phyloP scores from a whole-genome alignment of 768 basidiomycete genomes.

The Podaxis sp. region DNA sequence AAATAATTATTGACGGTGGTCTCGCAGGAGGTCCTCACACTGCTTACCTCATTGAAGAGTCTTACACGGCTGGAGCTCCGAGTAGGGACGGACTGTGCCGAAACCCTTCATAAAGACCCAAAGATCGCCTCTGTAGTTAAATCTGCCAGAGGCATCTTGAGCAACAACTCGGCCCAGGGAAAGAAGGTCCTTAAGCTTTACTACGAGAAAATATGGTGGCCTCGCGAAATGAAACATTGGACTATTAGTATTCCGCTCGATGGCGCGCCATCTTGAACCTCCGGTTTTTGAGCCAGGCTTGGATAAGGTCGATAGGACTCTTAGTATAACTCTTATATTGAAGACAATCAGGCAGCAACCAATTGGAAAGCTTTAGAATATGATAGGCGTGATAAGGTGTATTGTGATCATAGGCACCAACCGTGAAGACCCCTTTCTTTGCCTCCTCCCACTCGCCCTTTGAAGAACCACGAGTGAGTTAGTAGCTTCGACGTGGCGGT shows the following conservation, averaged over 20 bases:
- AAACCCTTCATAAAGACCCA: not conserved
- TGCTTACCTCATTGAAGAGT: not conserved
- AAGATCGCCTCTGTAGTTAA: not conserved
- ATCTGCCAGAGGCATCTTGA: not conserved
- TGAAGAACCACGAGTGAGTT: no score
- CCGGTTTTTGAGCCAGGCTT: not conserved
- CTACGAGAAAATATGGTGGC: not conserved
- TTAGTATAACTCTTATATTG: not conserved
- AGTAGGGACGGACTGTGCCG: not conserved
- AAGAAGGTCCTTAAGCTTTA: not conserved
- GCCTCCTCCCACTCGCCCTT: no score
- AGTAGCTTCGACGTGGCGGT: no score
- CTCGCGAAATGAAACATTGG: not conserved
- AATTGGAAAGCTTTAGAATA: no score
- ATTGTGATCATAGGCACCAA: no score
- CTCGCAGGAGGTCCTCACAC: not conserved
- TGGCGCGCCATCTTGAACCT: not conserved
- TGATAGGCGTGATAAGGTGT: no score
- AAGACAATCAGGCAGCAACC: no score
- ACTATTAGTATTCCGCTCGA: not conserved
- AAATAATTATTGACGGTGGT: not conserved
- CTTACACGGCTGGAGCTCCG: not conserved
- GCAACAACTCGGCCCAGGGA: not conserved
- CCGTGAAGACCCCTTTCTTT: no score
- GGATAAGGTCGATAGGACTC: not conserved